phyloP scores from a whole-genome alignment of 106 monocot species.

The Posidonia australis region DNA sequence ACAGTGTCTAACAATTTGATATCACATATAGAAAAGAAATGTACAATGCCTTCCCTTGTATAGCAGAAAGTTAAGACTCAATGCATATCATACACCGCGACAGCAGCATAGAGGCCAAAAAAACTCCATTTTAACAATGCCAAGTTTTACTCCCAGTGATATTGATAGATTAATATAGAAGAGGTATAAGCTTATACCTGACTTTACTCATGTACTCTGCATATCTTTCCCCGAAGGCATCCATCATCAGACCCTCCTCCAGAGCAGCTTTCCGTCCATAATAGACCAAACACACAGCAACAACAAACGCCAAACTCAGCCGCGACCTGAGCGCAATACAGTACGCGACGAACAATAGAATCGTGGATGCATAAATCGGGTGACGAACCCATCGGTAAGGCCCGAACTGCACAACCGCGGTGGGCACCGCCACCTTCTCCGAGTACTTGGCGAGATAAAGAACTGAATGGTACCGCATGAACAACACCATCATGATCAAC shows the following conservation, averaged over 20 bases:
- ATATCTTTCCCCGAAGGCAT: slow-evolving; percentile 49
- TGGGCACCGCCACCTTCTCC: slow-evolving; percentile 56
- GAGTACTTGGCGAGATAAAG: slow-evolving; percentile 60
- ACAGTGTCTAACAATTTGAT: too few species aligned
- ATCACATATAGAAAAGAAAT: too few species aligned
- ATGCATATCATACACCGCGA: too few species aligned
- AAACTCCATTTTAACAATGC: too few species aligned
- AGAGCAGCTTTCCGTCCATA: slow-evolving; percentile 61
- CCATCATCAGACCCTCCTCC: slow-evolving; percentile 59
- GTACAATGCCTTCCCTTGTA: too few species aligned
- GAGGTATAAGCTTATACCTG: slow-evolving; percentile 60
- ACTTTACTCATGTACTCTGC: slow-evolving; percentile 58
- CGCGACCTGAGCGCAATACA: slow-evolving; percentile 53
- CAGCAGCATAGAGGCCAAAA: too few species aligned
- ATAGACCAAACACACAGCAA: slow-evolving; percentile 40
- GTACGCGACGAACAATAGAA: slow-evolving; percentile 49
- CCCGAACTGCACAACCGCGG: slow-evolving; percentile 62
- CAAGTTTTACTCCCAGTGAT: too few species aligned
- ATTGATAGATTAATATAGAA: slow-evolving; percentile 32
- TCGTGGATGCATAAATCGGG: slow-evolving; percentile 61
- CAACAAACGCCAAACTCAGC: slow-evolving; percentile 35
- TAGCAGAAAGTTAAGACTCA: too few species aligned
- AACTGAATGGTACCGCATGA: slow-evolving; percentile 65
- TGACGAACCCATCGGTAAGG: slow-evolving; percentile 73
- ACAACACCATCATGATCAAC: slow-evolving; percentile 34